Percentiles rank a stretch among this genome's conserved stretches.
Evolutionary conservation across 73 alveolate species (phyloP).

Genomic region (Symbiodinium natans): DNA sequence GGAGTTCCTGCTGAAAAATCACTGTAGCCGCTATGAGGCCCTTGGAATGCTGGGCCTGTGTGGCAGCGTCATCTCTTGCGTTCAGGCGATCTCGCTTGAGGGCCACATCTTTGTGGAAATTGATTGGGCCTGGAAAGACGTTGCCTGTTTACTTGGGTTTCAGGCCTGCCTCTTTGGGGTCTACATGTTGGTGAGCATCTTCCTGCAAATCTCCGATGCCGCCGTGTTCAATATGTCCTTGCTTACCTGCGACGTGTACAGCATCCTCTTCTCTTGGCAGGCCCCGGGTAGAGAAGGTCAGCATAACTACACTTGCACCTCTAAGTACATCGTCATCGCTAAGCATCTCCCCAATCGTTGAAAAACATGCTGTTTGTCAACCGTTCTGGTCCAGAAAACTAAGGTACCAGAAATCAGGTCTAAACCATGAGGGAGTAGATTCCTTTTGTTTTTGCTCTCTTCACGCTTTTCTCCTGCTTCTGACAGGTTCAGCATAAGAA

Average conservation of each 20-base stretch:
- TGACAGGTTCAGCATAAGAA: slow-evolving; percentile 75
- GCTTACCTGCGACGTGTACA: slow-evolving; percentile 89
- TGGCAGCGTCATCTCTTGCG: slow-evolving; percentile 69
- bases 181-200: slow-evolving; percentile 62
- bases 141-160: slow-evolving; percentile 54
- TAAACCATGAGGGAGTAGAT: too few species aligned
- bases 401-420: too few species aligned
- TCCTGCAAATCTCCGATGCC: slow-evolving; percentile 57
- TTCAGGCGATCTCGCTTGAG: slow-evolving; percentile 63
- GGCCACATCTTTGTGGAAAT: slow-evolving; percentile 11
- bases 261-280: slow-evolving; percentile 89
- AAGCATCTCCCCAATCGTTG: too few species aligned
- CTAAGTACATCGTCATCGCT: too few species aligned
- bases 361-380: too few species aligned
- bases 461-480: too few species aligned
- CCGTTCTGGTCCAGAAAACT: too few species aligned
- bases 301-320: too few species aligned
- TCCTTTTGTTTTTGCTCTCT: too few species aligned
- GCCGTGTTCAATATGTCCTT: slow-evolving; percentile 90
- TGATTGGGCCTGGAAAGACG: slow-evolving; percentile 35
- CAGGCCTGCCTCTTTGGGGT: slow-evolving; percentile 78
- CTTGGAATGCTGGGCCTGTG: slow-evolving; percentile 71
- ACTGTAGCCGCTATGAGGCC: slow-evolving; percentile 65
- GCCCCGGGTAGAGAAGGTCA: too few species aligned
- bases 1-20: slow-evolving; percentile 54